Conservation (phyloP, 169 alveolate species). For the Eimeria necatrix region DNA sequence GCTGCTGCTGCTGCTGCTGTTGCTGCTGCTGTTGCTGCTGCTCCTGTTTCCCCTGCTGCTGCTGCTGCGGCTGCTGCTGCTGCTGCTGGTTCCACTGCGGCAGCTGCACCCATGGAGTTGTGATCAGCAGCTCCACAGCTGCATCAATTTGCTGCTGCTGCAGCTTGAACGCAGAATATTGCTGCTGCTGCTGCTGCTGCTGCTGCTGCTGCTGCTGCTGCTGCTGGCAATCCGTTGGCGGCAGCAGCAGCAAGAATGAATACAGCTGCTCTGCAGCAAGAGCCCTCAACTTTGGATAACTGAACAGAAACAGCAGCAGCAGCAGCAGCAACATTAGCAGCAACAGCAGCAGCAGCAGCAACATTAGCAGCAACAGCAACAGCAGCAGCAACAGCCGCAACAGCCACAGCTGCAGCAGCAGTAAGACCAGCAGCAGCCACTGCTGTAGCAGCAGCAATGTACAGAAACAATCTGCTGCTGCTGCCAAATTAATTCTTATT, state of each 20-base stretch:
- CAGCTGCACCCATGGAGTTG: conserved; percentile 74
- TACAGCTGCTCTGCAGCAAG: conserved; percentile 70
- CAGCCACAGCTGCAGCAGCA: background rate
- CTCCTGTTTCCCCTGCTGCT: background rate
- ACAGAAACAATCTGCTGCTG: background rate
- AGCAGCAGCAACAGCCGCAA: background rate
- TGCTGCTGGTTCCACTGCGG: background rate
- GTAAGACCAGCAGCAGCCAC: background rate
- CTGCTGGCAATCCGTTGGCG: background rate
- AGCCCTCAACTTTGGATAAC: conserved; percentile 65
- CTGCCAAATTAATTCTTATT: no score
- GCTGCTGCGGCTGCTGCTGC: conserved; percentile 35
- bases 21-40: background rate
- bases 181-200: background rate
- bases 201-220: background rate
- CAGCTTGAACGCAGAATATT: background rate
- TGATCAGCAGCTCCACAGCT: conserved; percentile 50
- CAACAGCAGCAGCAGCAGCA: background rate
- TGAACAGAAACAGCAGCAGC: conserved; percentile 27
- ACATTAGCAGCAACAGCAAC: background rate
- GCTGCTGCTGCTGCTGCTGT: background rate
- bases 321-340: background rate
- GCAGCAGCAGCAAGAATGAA: conserved; percentile 56
- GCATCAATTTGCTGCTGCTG: conserved; percentile 56
- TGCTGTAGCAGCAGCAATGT: no score